phyloP scores from a whole-genome alignment of 495 filamentous ascomycete genomes.

The Endocarpon pusillum region DNA sequence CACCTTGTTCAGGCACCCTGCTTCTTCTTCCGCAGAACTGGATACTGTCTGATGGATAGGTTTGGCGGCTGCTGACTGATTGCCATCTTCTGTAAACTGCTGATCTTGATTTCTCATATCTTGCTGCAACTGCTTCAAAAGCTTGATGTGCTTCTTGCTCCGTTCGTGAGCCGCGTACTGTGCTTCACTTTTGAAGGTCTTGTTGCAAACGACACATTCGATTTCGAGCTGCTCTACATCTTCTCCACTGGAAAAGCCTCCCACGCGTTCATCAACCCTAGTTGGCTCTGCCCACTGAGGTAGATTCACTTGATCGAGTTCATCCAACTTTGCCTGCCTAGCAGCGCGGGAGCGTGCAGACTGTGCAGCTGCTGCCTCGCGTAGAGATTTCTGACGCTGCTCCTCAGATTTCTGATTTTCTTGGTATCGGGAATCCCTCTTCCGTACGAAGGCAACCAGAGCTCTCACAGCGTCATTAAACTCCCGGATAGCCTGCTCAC shows the following conservation, averaged over 20 bases:
- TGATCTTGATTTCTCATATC: slow-evolving; percentile 71
- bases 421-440: slow-evolving; percentile 74
- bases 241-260: too few species aligned
- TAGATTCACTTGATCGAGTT: slow-evolving; percentile 41
- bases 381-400: slow-evolving; percentile 61
- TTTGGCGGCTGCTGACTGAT: too few species aligned
- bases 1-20: too few species aligned
- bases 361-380: slow-evolving; percentile 66
- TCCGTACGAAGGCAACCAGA: slow-evolving; percentile 79
- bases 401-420: slow-evolving; percentile 52
- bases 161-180: slow-evolving; percentile 88
- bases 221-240: slow-evolving; percentile 40
- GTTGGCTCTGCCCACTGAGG: slow-evolving; percentile 66
- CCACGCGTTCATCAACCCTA: slow-evolving; percentile 41
- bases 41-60: too few species aligned
- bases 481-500: slow-evolving; percentile 66
- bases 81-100: too few species aligned
- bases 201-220: slow-evolving; percentile 84
- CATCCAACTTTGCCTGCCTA: slow-evolving; percentile 54
- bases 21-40: too few species aligned
- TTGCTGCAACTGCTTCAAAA: slow-evolving; percentile 55
- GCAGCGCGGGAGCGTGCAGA: slow-evolving; percentile 68
- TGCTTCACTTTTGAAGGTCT: slow-evolving; percentile 84
- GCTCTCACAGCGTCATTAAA: slow-evolving; percentile 88
- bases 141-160: slow-evolving; percentile 88